A percentile compares a stretch with the other conserved stretches of the same genome.
Conservation (phyloP, 1,139 yeast species). For the Suhomyces bolitotheri region DNA sequence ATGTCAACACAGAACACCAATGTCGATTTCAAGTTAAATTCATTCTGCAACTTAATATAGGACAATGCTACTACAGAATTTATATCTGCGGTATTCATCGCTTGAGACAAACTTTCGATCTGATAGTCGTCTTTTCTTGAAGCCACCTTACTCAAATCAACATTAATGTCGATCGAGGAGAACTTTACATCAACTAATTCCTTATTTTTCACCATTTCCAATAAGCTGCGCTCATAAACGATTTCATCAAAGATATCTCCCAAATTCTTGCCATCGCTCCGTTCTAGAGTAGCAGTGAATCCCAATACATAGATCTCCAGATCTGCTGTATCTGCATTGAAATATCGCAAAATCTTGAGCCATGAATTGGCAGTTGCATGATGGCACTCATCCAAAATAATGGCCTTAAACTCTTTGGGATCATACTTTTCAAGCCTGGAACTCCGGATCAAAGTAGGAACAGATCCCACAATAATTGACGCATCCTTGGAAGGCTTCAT, state of each 20-base stretch:
- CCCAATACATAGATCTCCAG: slow-evolving; percentile 66
- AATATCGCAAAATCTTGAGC: slow-evolving; percentile 54
- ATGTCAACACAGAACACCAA: slow-evolving; percentile 78
- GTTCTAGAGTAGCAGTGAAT: slow-evolving; percentile 76
- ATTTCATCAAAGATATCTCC: slow-evolving; percentile 68
- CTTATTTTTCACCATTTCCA: slow-evolving; percentile 67
- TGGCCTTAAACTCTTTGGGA: slow-evolving; percentile 62
- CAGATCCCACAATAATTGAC: slow-evolving; percentile 78
- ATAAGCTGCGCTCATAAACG: slow-evolving; percentile 65
- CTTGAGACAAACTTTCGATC: slow-evolving; percentile 49
- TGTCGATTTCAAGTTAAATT: slow-evolving; percentile 55
- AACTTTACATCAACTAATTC: slow-evolving; percentile 73
- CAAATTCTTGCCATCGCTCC: slow-evolving; percentile 68
- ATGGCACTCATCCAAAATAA: slow-evolving; percentile 91
- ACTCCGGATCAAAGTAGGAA: slow-evolving; percentile 58
- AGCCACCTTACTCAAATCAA: slow-evolving; percentile 38
- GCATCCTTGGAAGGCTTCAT: slow-evolving; percentile 39
- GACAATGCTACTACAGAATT: slow-evolving; percentile 60
- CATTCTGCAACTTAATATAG: slow-evolving; percentile 47
- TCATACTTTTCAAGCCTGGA: slow-evolving; percentile 55
- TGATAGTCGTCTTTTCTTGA: slow-evolving; percentile 54
- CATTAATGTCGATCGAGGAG: slow-evolving; percentile 51
- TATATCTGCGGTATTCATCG: slow-evolving; percentile 53
- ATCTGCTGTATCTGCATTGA: slow-evolving; percentile 47
- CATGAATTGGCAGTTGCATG: slow-evolving; percentile 83